Base-by-base conservation (phyloP, 1,284 basidiomycete genomes). In the Puccinia coronata region DNA sequence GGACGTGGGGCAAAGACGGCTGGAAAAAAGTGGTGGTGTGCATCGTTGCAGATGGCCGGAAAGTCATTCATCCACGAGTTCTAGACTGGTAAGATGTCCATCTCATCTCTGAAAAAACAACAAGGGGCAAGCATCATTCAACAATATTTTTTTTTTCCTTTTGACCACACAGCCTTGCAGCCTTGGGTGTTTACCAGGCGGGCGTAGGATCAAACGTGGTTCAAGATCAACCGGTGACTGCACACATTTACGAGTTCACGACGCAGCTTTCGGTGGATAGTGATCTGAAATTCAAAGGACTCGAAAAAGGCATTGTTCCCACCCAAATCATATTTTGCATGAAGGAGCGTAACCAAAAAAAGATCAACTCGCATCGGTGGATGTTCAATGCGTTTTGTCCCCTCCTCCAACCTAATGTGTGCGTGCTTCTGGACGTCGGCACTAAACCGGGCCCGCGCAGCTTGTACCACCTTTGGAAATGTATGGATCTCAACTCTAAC, bases 21-120 rank as follows among this genome's bases (percentile, higher is more conserved):
- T 99, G 96, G 96, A 94, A 98, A 86, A 98, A 97, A 90, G 93
- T 97, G 25, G 95, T 97, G 2, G 93, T 98, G 2, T 96, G 93
- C 85, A 97, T 99, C 83, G 92, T 99, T 49, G 92, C 95, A 0
- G 96, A 99, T 85, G 97, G 96, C 0, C 91, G 97, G 34, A 93
- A 92, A 86, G 93, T 94, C 83, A 89, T 98, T 41, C 93, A 98
- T 85, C 95, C 96, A 8, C 91, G 96, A 6, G 95, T 98, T 0
- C 90, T 98, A 9, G 96, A 98, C 86, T 96, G 94, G 84, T 89
- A 88, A 3, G 88, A 88, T 0, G 82, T 63, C 0, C 34, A 18
- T 51, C 34, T 84, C 8, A 23, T 72, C 51, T 53, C 25, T 41
- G 25, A 39, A 55, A 4, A n/a, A 23, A 31, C 20, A 36, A n/a